A percentile compares a stretch with the other conserved stretches of the same genome.
Conservation (phyloP, 805 yeast genomes). For the Barnettozyma pratensis region DNA sequence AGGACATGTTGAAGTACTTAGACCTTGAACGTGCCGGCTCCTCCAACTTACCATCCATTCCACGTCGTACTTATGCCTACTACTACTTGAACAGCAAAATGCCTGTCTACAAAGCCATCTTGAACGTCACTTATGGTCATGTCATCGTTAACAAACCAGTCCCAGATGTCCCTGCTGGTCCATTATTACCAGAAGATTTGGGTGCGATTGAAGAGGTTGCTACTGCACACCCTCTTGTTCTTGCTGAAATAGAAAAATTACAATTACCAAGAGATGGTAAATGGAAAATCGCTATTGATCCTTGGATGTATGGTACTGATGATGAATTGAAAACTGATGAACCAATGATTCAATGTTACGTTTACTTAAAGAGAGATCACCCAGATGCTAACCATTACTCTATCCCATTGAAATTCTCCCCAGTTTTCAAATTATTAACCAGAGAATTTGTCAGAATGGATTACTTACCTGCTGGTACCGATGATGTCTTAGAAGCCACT, state of each 20-base stretch:
- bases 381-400: constrained; percentile 73
- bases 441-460: constrained; percentile 65
- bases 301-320: constrained; percentile 86
- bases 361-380: constrained; percentile 68
- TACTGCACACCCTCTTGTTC: constrained; percentile 48
- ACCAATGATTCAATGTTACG: constrained; percentile 66
- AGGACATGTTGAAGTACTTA: constrained; percentile 59
- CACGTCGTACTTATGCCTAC: constrained; percentile 65
- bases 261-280: constrained; percentile 48
- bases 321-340: constrained; percentile 29
- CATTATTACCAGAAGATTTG: constrained; percentile 64
- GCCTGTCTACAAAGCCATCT: constrained; percentile 65
- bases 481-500: constrained; percentile 49
- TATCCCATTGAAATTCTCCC: constrained; percentile 66
- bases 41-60: constrained; percentile 43
- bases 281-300: constrained; percentile 51
- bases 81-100: constrained; percentile 50
- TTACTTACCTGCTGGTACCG: constrained; percentile 67
- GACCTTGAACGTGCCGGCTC: constrained; percentile 60
- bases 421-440: constrained; percentile 61
- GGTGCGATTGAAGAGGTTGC: constrained; percentile 46
- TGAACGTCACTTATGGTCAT: constrained; percentile 59
- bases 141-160: constrained; percentile 50
- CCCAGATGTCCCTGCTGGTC: constrained; percentile 65
- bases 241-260: constrained; percentile 63